A percentile compares a stretch with the other conserved stretches of the same genome.
Conservation (phyloP, 2,329 filamentous ascomycete species). For the Colletotrichum noveboracense region DNA sequence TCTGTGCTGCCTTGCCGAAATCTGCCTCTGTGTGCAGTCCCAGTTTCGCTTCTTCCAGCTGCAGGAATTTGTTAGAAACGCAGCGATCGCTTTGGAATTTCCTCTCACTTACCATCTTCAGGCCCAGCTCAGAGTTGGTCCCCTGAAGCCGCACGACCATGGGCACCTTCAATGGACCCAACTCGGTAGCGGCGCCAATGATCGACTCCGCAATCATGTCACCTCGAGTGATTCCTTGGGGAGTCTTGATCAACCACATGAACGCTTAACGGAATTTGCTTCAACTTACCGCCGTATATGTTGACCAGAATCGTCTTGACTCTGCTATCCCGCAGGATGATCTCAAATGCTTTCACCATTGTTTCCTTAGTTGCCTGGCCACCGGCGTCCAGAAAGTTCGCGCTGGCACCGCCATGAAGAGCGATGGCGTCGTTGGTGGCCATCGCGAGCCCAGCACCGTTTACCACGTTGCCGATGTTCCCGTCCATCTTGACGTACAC, state of each 20-base stretch:
- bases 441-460: constrained; percentile 90
- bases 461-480: constrained; percentile 83
- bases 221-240: constrained; percentile 49
- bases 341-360: constrained; percentile 76
- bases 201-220: constrained; percentile 59
- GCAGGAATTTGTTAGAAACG: not conserved
- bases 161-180: constrained; percentile 42
- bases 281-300: constrained; percentile 49
- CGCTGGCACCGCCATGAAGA: constrained; percentile 68
- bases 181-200: constrained; percentile 42
- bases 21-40: constrained; percentile 42
- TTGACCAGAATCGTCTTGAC: constrained; percentile 72
- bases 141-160: constrained; percentile 53
- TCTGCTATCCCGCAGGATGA: constrained; percentile 73
- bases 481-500: constrained; percentile 72
- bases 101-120: constrained; percentile 40
- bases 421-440: constrained; percentile 85
- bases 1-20: constrained; percentile 40
- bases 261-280: too few species aligned
- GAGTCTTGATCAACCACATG: not conserved
- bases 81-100: not conserved
- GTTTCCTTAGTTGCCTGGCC: constrained; percentile 86
- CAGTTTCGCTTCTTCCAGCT: constrained; percentile 40
- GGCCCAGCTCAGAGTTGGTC: constrained; percentile 46
- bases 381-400: constrained; percentile 90